phyloP scores from a whole-genome alignment of 2,329 filamentous ascomycete genomes.

The Fusarium subtropicale region DNA sequence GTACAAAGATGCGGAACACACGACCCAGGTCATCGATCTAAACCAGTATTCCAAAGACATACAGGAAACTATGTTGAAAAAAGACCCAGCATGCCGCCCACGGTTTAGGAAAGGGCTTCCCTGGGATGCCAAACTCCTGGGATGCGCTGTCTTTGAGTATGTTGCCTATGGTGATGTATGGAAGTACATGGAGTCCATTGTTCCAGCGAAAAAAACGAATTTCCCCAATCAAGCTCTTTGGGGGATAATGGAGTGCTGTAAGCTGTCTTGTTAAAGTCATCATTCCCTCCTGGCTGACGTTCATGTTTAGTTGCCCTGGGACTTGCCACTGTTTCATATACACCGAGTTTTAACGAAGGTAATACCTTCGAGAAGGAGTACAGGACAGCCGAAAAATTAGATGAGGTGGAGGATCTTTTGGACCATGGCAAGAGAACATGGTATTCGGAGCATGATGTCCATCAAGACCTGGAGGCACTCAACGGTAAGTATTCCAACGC shows the following conservation, averaged over 20 bases:
- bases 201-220: neutral
- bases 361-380: conserved; percentile 34
- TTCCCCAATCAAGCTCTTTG: conserved; percentile 44
- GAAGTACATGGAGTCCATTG: conserved; percentile 28
- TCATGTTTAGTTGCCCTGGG: conserved; percentile 45
- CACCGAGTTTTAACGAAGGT: conserved; percentile 15
- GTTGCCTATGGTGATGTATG: conserved; percentile 42
- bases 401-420: conserved; percentile 6
- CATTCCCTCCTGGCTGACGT: neutral
- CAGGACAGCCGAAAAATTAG: neutral
- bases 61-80: conserved; percentile 10
- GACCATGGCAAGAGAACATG: conserved; percentile 5
- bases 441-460: conserved; percentile 44
- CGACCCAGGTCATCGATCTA: conserved; percentile 46
- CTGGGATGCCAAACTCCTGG: conserved; percentile 4
- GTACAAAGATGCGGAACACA: conserved; percentile 46
- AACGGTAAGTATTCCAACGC: conserved; percentile 43
- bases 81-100: neutral
- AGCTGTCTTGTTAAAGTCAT: conserved; percentile 13
- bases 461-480: conserved; percentile 48
- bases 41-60: conserved; percentile 17
- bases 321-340: conserved; percentile 47
- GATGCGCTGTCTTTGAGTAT: conserved; percentile 46
- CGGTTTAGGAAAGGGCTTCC: neutral
- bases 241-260: conserved; percentile 50